Base-by-base conservation (phyloP, 2,329 filamentous ascomycete genomes). In the Cercospora citrullina region DNA sequence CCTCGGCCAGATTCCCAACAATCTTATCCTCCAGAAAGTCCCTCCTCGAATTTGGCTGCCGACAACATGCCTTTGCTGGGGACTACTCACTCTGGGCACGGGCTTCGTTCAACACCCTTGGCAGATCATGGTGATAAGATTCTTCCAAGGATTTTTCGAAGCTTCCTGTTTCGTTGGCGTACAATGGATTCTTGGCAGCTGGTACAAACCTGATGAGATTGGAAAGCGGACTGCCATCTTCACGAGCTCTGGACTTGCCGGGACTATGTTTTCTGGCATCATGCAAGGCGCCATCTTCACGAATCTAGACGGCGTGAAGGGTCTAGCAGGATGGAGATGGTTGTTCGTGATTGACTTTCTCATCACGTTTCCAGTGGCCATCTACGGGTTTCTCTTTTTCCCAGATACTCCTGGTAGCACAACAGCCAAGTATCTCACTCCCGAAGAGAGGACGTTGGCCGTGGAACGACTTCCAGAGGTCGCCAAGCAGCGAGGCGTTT, bases 161-260 rank as follows among this genome's bases (percentile, higher is more conserved):
- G 70, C 74, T n/a, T 72, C 69, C 33, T 74, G 72, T 42, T 76
- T 76, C 53, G 72, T 75, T 1, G 73, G 74, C 33, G 73, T 74
- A 23, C 72, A 74, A 12, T 75, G 72, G 72, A 72, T 75, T 48
- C 60, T 75, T 4, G 74, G 71, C 6, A 68, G 64, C 4, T 75
- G 73, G 72, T 74, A 74, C 33, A 73, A 74, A 36, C 72, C 71
- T 12, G 68, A 73, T 8, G 71, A 72, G 66, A 83, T 89, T 0
- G 87, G 86, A 3, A 89, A 89, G 75, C 82, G 87, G 4, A 85
- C 81, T 30, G 87, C 86, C 7, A 84, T 90, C 63, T 89, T 89
- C 75, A 88, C 86, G 1, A 83, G 85, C 0, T 86, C 84, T 1
- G 87, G 87, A 0, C 79, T 88, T 1, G 86, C 85, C 0, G 87